Conservation (phyloP, 768 basidiomycete species). For the Podaxis carcinomalis region DNA sequence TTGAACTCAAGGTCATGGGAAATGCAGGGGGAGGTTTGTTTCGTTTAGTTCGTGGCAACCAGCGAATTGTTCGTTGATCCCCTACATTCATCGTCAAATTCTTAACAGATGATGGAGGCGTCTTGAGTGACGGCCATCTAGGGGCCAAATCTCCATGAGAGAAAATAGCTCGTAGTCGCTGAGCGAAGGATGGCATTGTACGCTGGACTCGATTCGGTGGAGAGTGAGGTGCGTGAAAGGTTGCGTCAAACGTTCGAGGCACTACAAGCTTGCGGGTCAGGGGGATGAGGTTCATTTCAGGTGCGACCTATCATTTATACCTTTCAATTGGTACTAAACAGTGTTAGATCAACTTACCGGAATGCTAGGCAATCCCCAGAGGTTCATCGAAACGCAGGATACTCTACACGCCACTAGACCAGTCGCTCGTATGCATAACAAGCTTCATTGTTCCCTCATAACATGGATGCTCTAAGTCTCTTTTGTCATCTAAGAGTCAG, state of each 20-base stretch:
- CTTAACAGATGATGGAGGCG: neutral
- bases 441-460: neutral
- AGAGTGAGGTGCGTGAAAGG: neutral
- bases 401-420: neutral
- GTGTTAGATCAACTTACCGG: neutral
- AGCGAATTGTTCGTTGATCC: neutral
- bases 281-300: neutral
- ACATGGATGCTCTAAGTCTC: no score
- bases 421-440: neutral
- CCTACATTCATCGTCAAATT: neutral
- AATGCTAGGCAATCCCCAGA: neutral
- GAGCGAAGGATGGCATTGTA: neutral
- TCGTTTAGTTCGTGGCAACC: neutral
- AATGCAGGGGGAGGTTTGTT: neutral
- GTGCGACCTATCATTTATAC: neutral
- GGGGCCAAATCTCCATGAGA: neutral
- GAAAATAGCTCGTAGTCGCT: neutral
- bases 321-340: neutral
- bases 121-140: neutral
- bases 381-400: neutral
- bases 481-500: no score
- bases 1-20: neutral
- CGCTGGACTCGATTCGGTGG: neutral
- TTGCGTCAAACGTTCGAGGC: neutral
- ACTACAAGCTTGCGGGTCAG: neutral